A percentile compares a stretch with the other conserved stretches of the same genome.
These are phyloP conservation scores for Brassica juncea DNA, from an alignment of 345 rosid species.

Conservation along the genomic window DNA sequence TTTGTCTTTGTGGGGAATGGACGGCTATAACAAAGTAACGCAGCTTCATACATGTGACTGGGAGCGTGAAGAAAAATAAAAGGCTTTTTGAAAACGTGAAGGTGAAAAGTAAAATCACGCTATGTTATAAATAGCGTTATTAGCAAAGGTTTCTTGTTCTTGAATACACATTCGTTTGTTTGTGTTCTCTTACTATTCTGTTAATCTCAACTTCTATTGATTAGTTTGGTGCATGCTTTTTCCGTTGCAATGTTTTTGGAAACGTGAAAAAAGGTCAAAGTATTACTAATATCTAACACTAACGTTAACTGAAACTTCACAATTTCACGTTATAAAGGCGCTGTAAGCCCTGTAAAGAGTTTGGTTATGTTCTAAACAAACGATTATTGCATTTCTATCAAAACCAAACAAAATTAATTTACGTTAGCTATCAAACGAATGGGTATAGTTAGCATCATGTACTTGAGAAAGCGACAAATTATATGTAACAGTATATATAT, in stretches of 20 bases:
- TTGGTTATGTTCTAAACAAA: background rate
- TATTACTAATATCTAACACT: background rate
- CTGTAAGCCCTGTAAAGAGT: background rate
- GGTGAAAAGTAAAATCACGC: conserved; percentile 33
- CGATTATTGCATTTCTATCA: background rate
- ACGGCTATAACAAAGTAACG: conserved; percentile 34
- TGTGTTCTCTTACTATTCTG: background rate
- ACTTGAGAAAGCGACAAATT: background rate
- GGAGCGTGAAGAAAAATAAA: conserved; percentile 10
- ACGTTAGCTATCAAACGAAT: background rate
- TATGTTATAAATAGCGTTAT: conserved; percentile 17
- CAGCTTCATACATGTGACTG: conserved; percentile 36
- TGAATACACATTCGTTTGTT: conserved; percentile 21
- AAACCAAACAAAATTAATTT: background rate
- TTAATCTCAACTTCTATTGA: background rate
- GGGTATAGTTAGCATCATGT: background rate
- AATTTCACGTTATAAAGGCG: background rate
- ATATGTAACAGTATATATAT: background rate
- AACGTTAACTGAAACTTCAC: background rate
- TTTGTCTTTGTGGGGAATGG: conserved; percentile 10
- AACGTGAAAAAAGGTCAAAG: background rate
- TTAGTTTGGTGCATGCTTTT: conserved; percentile 23
- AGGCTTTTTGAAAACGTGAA: conserved; percentile 25
- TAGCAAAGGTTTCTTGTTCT: conserved; percentile 14
- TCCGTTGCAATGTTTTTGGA: conserved; percentile 16